A percentile compares a stretch with the other conserved stretches of the same genome.
Conservation (phyloP, 768 basidiomycete genomes). For the Mycena floridula region DNA sequence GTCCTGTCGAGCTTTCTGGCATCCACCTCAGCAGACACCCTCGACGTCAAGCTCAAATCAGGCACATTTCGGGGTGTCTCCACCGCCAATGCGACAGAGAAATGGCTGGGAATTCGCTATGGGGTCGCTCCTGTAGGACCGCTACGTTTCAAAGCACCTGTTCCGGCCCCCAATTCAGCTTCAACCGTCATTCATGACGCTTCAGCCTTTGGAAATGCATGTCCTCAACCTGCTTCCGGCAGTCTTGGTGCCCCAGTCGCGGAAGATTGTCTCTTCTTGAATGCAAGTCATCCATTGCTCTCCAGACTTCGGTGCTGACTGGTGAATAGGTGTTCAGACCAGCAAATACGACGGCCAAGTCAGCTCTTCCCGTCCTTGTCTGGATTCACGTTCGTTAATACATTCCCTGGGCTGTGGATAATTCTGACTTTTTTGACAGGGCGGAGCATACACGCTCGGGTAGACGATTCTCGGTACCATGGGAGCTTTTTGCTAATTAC, state of each 20-base stretch:
- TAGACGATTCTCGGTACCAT: too few species aligned
- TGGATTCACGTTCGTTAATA: constrained; percentile 27
- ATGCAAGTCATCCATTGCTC: constrained; percentile 25
- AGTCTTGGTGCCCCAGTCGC: constrained; percentile 35
- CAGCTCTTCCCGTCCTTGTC: constrained; percentile 30
- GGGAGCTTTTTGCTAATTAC: too few species aligned
- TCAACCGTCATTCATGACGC: constrained; percentile 30
- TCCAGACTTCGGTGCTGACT: neutral
- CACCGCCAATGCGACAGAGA: constrained; percentile 38
- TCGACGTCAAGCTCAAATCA: constrained; percentile 32
- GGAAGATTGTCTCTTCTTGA: constrained; percentile 53
- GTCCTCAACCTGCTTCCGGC: constrained; percentile 37
- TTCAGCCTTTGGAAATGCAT: constrained; percentile 46
- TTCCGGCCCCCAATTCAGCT: constrained; percentile 28
- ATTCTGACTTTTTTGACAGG: constrained; percentile 21
- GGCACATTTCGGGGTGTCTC: constrained; percentile 43
- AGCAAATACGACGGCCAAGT: constrained; percentile 14
- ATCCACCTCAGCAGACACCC: constrained; percentile 6
- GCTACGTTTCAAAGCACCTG: constrained; percentile 53
- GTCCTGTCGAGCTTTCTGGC: too few species aligned
- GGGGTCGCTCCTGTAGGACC: constrained; percentile 49
- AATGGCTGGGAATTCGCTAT: constrained; percentile 59
- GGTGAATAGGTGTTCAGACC: constrained; percentile 29
- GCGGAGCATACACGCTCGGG: constrained; percentile 42
- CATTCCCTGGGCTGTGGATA: neutral